Evolutionary conservation across 208 protist genomes (phyloP).

Genomic region (Crithidia fasciculata): DNA sequence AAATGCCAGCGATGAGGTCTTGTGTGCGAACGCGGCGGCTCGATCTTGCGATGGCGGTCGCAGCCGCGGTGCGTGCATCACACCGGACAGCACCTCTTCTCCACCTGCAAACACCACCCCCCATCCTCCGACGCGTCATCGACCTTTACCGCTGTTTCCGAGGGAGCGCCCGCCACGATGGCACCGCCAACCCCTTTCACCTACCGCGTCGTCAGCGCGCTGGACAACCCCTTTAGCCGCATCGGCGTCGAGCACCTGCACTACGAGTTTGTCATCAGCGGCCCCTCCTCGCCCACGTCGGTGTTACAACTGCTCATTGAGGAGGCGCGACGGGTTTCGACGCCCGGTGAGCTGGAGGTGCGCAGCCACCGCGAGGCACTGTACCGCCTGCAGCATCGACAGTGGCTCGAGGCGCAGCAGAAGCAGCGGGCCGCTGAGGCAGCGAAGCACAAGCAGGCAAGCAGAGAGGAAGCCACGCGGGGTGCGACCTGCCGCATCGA

Average conservation of each 20-base stretch:
- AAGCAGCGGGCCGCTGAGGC: neutral
- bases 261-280: conserved; percentile 40
- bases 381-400: conserved; percentile 24
- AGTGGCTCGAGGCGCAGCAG: conserved; percentile 28
- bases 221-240: conserved; percentile 50
- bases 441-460: neutral
- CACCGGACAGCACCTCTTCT: no score
- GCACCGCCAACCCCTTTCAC: conserved; percentile 10
- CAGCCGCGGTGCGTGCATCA: no score
- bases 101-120: no score
- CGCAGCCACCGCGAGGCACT: conserved; percentile 26
- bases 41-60: no score
- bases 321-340: conserved; percentile 29
- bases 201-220: conserved; percentile 27
- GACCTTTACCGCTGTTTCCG: neutral
- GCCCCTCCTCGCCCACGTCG: conserved; percentile 15
- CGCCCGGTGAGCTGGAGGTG: conserved; percentile 30
- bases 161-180: neutral
- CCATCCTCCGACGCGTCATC: neutral
- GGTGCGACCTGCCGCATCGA: no score
- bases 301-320: conserved; percentile 42
- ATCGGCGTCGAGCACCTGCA: conserved; percentile 27
- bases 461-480: neutral
- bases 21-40: no score
- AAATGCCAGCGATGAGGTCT: neutral